Evolutionary conservation across 805 yeast species (phyloP), one percentile per base, ranked within the genome.

Genomic region (Wickerhamiella allomyrinae): DNA sequence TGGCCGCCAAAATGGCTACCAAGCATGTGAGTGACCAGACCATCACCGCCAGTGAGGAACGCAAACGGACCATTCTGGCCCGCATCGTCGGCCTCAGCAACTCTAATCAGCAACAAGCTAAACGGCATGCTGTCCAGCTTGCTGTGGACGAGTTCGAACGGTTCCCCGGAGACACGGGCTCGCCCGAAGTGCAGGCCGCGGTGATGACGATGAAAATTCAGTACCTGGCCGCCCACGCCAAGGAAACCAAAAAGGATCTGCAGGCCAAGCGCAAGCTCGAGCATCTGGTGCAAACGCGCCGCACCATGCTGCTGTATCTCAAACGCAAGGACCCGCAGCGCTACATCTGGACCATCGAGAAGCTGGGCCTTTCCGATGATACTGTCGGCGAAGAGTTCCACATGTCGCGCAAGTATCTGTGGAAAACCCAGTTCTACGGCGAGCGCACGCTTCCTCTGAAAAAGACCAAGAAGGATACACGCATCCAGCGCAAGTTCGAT

Each of bases 151-250:
- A 89, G 63, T 87, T 89, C 60, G 77, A 75, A 52, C 70, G 94
- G 54, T 69, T 71, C 49, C 85, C 77, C 37, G 95, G 94, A 41
- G 97, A 91, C 59, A 83, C 95, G 1, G 96, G 94, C 2, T 83
- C 95, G 2, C 76, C 94, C 41, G 97, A 89, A 63, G 95, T 87
- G 20, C 96, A 87, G 62, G 95, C 97, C 2, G 97, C 96, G 2
- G 71, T 83, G 21, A 65, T 79, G 65, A 85, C 97, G 0, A 78
- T 84, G 39, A 74, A 74, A 54, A 84, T 91, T 51, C 82, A 79
- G 50, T 77, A 74, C 49, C 67, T 83, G 47, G 83, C 83, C 66
- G 71, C 74, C 35, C 95, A 87, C 56, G 70, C 81, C 43, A 69
- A 71, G 51, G 68, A 73, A 40, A 68, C 77, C 57, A 78, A 76